These are phyloP conservation scores for Dactylellina haptotyla DNA, from an alignment of 2,329 filamentous ascomycete species.

Conservation along the genomic window DNA sequence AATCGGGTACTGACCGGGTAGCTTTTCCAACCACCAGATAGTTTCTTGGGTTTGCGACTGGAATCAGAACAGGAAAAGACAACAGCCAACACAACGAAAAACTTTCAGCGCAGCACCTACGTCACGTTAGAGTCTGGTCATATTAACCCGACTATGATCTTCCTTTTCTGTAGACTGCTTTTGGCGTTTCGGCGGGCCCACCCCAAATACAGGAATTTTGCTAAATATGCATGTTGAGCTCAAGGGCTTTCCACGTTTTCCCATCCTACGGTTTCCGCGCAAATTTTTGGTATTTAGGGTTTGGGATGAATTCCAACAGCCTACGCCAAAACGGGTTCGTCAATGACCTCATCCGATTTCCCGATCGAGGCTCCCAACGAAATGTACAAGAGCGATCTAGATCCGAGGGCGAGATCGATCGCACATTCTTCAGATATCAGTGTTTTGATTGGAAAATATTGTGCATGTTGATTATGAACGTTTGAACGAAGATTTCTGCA, in stretches of 20 bases:
- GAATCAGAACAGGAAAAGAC: too few relatives aligned
- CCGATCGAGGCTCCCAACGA: neutral
- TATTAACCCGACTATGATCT: neutral
- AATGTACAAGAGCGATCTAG: slow-evolving; percentile 12
- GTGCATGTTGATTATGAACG: neutral
- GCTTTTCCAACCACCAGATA: too few relatives aligned
- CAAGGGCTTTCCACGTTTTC: slow-evolving; percentile 17
- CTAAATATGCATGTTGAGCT: slow-evolving; percentile 15
- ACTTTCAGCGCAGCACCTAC: slow-evolving; percentile 13
- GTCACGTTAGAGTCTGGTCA: slow-evolving; percentile 3
- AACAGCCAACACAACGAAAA: slow-evolving; percentile 27
- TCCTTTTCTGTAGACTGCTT: neutral
- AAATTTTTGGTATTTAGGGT: slow-evolving; percentile 9
- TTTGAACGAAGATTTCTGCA: neutral
- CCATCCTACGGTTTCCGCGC: neutral
- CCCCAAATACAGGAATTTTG: slow-evolving; percentile 16
- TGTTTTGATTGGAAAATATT: neutral
- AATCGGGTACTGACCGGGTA: slow-evolving; percentile 29
- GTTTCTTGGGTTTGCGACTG: too few relatives aligned
- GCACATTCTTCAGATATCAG: neutral
- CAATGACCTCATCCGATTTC: slow-evolving; percentile 39
- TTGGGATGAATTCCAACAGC: slow-evolving; percentile 13
- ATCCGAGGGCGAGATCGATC: neutral
- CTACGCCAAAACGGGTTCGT: slow-evolving; percentile 25
- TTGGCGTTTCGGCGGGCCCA: slow-evolving; percentile 14